Percentiles rank a stretch among this genome's conserved stretches.
These are phyloP conservation scores for Fusarium musae DNA, from an alignment of 2,329 filamentous ascomycete species.

Conservation along the genomic window DNA sequence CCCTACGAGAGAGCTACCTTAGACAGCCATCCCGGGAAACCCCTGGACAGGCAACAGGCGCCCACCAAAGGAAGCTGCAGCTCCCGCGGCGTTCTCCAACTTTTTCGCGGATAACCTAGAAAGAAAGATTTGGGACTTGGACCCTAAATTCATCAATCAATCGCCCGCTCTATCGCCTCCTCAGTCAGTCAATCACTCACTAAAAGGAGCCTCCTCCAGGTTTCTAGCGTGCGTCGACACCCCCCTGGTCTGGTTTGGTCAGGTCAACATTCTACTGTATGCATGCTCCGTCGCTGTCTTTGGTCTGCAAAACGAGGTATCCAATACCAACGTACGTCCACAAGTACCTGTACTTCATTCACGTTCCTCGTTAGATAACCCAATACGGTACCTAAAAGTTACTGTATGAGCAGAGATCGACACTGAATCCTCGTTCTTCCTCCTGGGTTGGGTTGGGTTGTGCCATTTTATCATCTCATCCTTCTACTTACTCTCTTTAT, in stretches of 20 bases:
- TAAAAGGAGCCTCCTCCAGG: constrained; percentile 12
- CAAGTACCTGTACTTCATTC: constrained; percentile 26
- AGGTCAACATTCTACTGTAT: constrained; percentile 1
- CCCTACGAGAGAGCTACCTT: constrained; percentile 20
- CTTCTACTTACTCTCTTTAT: constrained; percentile 10
- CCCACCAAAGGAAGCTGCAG: constrained; percentile 23
- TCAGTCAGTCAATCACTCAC: constrained; percentile 1
- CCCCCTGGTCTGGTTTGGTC: constrained; percentile 7
- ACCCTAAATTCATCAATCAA: constrained; percentile 31
- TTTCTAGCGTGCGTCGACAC: constrained; percentile 11
- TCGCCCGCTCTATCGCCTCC: not conserved
- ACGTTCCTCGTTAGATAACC: constrained; percentile 12
- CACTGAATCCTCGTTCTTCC: constrained; percentile 33
- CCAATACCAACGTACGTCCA: constrained; percentile 4
- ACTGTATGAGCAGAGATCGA: constrained; percentile 24
- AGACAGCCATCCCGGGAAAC: constrained; percentile 30
- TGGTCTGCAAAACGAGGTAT: constrained; percentile 20
- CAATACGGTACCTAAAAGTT: constrained; percentile 10
- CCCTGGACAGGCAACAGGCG: constrained; percentile 28
- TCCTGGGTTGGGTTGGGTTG: constrained; percentile 5
- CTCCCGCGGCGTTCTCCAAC: constrained; percentile 20
- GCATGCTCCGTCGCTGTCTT: constrained; percentile 7
- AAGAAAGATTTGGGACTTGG: constrained; percentile 11
- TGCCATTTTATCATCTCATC: constrained; percentile 20
- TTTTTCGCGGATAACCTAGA: constrained; percentile 9